Percentiles rank a stretch among this genome's conserved stretches.
These are phyloP conservation scores for Phytopythium mirpurense DNA, from an alignment of 352 stramenopile species.

Conservation along the genomic window DNA sequence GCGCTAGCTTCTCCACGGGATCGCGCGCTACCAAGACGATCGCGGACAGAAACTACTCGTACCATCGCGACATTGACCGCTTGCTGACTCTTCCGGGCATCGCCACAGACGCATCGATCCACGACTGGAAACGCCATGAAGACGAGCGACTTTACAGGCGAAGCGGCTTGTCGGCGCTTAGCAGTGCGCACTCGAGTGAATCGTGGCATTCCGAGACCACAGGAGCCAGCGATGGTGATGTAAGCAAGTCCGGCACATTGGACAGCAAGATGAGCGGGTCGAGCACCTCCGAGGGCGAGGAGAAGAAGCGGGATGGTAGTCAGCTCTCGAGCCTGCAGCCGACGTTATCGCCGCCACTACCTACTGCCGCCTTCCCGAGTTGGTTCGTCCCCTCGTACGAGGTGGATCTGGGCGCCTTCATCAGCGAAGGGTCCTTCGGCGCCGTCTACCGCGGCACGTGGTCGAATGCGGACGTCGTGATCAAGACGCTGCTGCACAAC, in stretches of 20 bases:
- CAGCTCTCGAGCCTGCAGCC: no score
- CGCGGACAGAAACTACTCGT: constrained; percentile 2
- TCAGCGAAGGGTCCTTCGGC: constrained; percentile 16
- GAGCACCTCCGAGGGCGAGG: no score
- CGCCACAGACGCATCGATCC: neutral
- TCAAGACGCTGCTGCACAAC: constrained; percentile 14
- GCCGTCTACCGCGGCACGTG: constrained; percentile 20
- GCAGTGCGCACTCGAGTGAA: neutral
- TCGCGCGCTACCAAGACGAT: neutral
- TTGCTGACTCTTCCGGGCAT: neutral
- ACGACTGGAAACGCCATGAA: neutral
- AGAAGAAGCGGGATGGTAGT: no score
- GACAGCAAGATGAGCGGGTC: neutral
- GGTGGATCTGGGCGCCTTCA: constrained; percentile 17
- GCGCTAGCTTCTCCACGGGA: neutral
- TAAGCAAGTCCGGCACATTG: neutral
- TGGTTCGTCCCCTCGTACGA: constrained; percentile 17
- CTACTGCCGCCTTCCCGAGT: neutral
- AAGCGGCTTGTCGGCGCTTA: neutral
- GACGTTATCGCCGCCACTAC: no score
- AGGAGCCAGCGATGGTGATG: neutral
- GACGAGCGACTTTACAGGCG: neutral
- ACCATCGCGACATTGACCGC: neutral
- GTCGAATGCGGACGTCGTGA: constrained; percentile 13
- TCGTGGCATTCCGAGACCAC: no score